phyloP scores from a whole-genome alignment of 345 rosid genomes.

The Cochlearia excelsa region DNA sequence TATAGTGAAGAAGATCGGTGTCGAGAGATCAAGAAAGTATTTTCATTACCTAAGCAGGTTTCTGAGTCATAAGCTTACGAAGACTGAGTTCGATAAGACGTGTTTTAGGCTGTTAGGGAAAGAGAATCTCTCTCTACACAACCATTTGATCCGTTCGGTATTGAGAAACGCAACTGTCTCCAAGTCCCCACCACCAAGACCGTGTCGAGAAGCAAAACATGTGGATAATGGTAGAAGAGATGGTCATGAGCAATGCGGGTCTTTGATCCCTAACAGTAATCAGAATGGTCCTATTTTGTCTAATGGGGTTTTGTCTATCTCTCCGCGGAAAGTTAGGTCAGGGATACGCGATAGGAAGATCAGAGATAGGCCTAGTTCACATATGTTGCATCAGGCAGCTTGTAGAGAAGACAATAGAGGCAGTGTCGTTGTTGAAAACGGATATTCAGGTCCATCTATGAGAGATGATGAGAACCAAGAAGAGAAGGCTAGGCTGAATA shows the following conservation, averaged over 20 bases:
- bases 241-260: slow-evolving; percentile 43
- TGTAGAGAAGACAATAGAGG: slow-evolving; percentile 55
- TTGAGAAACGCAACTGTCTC: slow-evolving; percentile 78
- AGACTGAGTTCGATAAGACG: slow-evolving; percentile 84
- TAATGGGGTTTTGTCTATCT: slow-evolving; percentile 70
- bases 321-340: slow-evolving; percentile 57
- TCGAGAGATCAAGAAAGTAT: slow-evolving; percentile 74
- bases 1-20: slow-evolving; percentile 80
- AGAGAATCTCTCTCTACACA: slow-evolving; percentile 92
- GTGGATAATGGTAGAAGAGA: slow-evolving; percentile 45
- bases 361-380: slow-evolving; percentile 73
- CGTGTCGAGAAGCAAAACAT: slow-evolving; percentile 52
- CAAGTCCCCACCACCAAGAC: slow-evolving; percentile 51
- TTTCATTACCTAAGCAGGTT: slow-evolving; percentile 71
- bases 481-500: slow-evolving; percentile 40
- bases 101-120: slow-evolving; percentile 75
- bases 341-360: slow-evolving; percentile 64
- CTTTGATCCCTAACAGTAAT: slow-evolving; percentile 55
- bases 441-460: slow-evolving; percentile 47
- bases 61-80: slow-evolving; percentile 73
- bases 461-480: slow-evolving; percentile 56
- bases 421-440: slow-evolving; percentile 57
- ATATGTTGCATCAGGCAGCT: slow-evolving; percentile 45
- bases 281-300: slow-evolving; percentile 60
- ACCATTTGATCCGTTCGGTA: slow-evolving; percentile 69